Evolutionary conservation across 2,329 filamentous ascomycete species (phyloP).

Genomic region (Pseudocercospora fuligena): DNA sequence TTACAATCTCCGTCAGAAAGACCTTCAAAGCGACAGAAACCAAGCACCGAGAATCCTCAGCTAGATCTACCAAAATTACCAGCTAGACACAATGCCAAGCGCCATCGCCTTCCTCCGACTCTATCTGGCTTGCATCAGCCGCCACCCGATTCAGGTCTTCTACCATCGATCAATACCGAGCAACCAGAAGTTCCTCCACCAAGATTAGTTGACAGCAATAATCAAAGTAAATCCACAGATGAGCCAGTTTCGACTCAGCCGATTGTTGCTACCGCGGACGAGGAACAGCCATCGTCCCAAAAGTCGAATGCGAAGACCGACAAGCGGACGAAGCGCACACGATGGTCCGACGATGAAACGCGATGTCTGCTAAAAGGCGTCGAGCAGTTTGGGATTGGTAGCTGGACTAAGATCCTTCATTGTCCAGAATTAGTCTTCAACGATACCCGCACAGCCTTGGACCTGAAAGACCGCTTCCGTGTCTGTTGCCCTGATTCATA

Average conservation of each 20-base stretch:
- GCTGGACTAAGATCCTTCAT: conserved; percentile 66
- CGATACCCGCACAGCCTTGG: conserved; percentile 60
- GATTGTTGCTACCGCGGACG: background rate
- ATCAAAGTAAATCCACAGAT: background rate
- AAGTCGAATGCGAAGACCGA: conserved; percentile 39
- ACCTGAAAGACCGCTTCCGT: conserved; percentile 64
- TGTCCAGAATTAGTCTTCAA: conserved; percentile 63
- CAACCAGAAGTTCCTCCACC: conserved; percentile 27
- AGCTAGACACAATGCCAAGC: conserved; percentile 35
- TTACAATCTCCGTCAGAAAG: conserved; percentile 40
- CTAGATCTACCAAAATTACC: conserved; percentile 46
- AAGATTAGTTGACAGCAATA: background rate
- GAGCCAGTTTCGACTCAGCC: background rate
- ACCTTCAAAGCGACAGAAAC: conserved; percentile 35
- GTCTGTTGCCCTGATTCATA: conserved; percentile 38
- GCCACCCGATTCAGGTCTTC: conserved; percentile 63
- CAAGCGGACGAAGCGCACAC: conserved; percentile 47
- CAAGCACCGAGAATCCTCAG: conserved; percentile 23
- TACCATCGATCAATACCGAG: conserved; percentile 61
- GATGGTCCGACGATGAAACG: conserved; percentile 68
- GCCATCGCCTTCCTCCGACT: conserved; percentile 52
- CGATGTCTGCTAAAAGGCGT: conserved; percentile 62
- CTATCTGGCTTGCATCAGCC: conserved; percentile 68
- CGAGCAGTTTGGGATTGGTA: conserved; percentile 65
- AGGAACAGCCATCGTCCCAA: background rate